Evolutionary conservation across 176 grass and related monocot species (phyloP), one percentile per base, ranked within the genome.

Genomic region (Carex cristatella): DNA sequence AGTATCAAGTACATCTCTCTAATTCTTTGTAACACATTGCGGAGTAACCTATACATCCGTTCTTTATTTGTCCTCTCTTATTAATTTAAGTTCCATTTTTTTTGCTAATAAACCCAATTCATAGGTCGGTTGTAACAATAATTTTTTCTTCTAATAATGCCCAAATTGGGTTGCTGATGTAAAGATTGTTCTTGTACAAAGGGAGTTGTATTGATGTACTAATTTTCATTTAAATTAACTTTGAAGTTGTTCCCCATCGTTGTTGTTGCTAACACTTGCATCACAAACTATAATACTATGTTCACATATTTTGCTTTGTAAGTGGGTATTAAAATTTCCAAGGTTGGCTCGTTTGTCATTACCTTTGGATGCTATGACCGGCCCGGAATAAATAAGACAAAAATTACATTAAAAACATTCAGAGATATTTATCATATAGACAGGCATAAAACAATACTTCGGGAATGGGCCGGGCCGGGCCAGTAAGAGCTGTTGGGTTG

Each of bases 1-100:
- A 85, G 27, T 94, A 60, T 94, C 96, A 42, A 89, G 90, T 84
- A 91, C 84, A 33, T 90, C 85, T 80, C 73, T 99, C 88, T 99
- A 90, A 88, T 81, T 90, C 57, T 68, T 70, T 58, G 86, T 31
- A 56, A 61, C 90, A 71, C 82, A 77, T 83, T 55, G 89, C 69
- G 27, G 72, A 86, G 81, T 88, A 91, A 87, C 85, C 66, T 90
- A 88, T 89, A 87, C 84, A 76, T 87, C 88, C 55, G n/a, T 59
- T 56, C 4, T 83, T 63, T 48, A 31, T 68, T 28, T 79, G 40
- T 73, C 8, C 8, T 55, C 49, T 37, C 12, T 2, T 7, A 71
- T 71, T 78, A 78, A 78, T 78, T 57, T 56, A 78, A 57, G 49
- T 56, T 32, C 48, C 74, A 55, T 33, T 38, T 85, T 85, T n/a